phyloP scores from a whole-genome alignment of 2,329 filamentous ascomycete genomes.

The Trichophyton benhamiae region DNA sequence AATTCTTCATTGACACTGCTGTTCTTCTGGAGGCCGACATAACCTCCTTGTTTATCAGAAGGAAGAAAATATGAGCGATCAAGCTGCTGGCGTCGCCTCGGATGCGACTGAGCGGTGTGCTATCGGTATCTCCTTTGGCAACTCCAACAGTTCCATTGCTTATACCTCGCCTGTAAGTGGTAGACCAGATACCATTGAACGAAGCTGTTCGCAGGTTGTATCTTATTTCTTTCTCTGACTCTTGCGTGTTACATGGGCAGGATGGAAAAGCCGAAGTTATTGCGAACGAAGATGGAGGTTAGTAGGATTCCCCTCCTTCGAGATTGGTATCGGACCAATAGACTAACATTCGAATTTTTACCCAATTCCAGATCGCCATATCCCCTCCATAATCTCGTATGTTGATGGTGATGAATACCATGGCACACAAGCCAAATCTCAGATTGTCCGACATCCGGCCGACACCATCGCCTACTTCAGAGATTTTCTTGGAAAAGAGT shows the following conservation, averaged over 20 bases:
- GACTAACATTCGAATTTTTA: neutral
- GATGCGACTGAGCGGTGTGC: slow-evolving; percentile 44
- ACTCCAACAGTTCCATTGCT: slow-evolving; percentile 95
- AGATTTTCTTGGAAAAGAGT: slow-evolving; percentile 92
- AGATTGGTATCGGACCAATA: neutral
- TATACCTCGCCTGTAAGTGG: slow-evolving; percentile 54
- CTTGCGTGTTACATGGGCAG: slow-evolving; percentile 23
- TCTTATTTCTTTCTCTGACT: neutral
- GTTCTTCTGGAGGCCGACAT: neutral
- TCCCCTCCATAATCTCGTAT: slow-evolving; percentile 87
- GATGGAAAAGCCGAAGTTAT: slow-evolving; percentile 97
- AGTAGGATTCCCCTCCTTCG: slow-evolving; percentile 22
- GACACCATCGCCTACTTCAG: slow-evolving; percentile 95
- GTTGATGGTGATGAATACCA: slow-evolving; percentile 94
- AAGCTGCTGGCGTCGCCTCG: slow-evolving; percentile 40
- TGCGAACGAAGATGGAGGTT: slow-evolving; percentile 95
- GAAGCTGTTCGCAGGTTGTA: neutral
- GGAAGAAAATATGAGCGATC: slow-evolving; percentile 37
- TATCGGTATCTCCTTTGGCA: slow-evolving; percentile 96
- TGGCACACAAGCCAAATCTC: slow-evolving; percentile 85
- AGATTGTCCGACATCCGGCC: slow-evolving; percentile 79
- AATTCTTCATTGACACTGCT: neutral
- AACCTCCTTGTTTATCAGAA: slow-evolving; percentile 2
- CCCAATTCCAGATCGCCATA: slow-evolving; percentile 65
- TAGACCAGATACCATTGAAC: neutral